Evolutionary conservation across 169 alveolate genomes (phyloP), one percentile per base, ranked within the genome.

Genomic region (Besnoitia besnoiti): DNA sequence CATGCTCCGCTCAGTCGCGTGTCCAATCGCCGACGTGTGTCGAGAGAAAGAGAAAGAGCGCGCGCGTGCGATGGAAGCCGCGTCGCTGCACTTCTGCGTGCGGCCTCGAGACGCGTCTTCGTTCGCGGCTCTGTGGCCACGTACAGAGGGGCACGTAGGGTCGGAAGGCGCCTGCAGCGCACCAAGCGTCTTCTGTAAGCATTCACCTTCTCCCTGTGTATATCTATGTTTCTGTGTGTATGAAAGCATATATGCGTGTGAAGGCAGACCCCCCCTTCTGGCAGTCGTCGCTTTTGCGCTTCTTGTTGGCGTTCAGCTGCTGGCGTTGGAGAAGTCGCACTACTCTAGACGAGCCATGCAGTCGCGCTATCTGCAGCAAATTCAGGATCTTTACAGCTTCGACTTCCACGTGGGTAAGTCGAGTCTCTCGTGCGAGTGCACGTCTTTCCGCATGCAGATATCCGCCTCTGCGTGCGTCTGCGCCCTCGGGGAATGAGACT

Each of bases 381-480:
- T 99, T 40, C 94, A 97, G 90, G 99, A 98, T 85, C 95, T 99
- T 92, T 99, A 98, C 95, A 99, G 98, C 75, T 93, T 92, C 35
- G 99, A 99, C 91, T 98, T 99, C 95, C 99, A 99, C 96, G 97
- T 99, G 37, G 98, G 97, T 96, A 82, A 37, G 97, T 76, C n/a
- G 0, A 47, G 80, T 55, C 62, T n/a, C 0, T 3, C 42, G 49
- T 14, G 14, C 51, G 8, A 27, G 51, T 55, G 92, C 76, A 37
- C 47, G 24, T 24, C 37, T 40, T 47, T 59, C 12, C 50, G 33
- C 59, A 12, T 27, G 90, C 7, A 82, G 35, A 27, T 0, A 47
- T 85, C n/a, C n/a, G 42, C 30, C 76, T 40, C 4, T 39, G 42
- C 0, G 51, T 85, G 84, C 33, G 35, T 85, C 77, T 46, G 75